Percentiles rank a stretch among this genome's conserved stretches.
Evolutionary conservation across 208 protist species (phyloP).

Genomic region (Acanthamoeba triangularis): DNA sequence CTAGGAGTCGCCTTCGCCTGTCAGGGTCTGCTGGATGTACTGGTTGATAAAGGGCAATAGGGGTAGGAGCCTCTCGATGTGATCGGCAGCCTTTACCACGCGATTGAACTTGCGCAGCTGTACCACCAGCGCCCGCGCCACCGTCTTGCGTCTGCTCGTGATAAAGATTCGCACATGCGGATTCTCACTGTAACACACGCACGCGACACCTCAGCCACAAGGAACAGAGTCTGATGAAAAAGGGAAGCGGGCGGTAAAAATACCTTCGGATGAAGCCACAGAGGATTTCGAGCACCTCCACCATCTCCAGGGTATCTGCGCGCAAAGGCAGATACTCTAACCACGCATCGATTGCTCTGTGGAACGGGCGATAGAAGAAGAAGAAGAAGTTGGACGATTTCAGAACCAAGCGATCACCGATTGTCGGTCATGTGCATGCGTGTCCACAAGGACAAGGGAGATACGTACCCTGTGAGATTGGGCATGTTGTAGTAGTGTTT

Average conservation of each 20-base stretch:
- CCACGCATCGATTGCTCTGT: constrained; percentile 6
- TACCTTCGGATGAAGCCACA: constrained; percentile 24
- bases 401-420: too few relatives aligned
- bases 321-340: neutral
- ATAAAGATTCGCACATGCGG: neutral
- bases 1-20: neutral
- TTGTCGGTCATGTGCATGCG: neutral
- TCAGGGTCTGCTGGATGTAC: neutral
- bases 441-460: neutral
- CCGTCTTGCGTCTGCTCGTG: neutral
- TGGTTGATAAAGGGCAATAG: constrained; percentile 35
- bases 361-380: neutral
- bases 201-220: neutral
- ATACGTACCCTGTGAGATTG: constrained; percentile 7
- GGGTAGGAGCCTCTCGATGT: neutral
- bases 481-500: constrained; percentile 60
- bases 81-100: neutral
- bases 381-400: neutral
- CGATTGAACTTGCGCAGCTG: constrained; percentile 24
- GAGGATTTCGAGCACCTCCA: neutral
- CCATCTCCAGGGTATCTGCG: constrained; percentile 14
- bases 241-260: neutral
- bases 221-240: neutral
- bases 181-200: neutral
- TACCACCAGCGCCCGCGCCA: neutral